phyloP scores from a whole-genome alignment of 345 rosid species.

The Gynandropsis gynandra region DNA sequence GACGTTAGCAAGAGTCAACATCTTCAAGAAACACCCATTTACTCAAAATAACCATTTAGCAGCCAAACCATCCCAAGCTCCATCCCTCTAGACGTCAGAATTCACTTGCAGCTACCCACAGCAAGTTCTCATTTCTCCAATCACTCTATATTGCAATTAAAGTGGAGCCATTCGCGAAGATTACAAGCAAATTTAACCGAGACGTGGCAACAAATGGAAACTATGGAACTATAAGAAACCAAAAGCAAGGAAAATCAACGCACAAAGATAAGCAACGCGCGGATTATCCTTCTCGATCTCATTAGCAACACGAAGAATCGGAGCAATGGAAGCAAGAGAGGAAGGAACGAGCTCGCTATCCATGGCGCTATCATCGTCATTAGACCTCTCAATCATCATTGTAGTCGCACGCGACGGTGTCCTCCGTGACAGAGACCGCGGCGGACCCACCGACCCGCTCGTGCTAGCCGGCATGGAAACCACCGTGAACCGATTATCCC shows the following conservation, averaged over 20 bases:
- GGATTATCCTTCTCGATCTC: constrained; percentile 74
- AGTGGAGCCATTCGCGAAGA: too few species aligned
- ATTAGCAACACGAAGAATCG: constrained; percentile 92
- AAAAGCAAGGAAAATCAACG: constrained; percentile 10
- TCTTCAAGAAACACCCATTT: not conserved
- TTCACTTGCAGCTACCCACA: too few species aligned
- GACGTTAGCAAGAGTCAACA: not conserved
- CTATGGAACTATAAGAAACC: too few species aligned
- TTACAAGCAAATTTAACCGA: too few species aligned
- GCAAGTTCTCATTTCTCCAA: too few species aligned
- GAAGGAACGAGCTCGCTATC: constrained; percentile 96
- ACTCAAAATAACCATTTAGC: too few species aligned
- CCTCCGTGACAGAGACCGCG: constrained; percentile 34
- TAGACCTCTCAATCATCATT: constrained; percentile 42
- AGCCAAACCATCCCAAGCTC: too few species aligned
- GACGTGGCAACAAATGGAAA: too few species aligned
- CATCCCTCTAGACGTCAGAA: too few species aligned
- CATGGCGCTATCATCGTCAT: constrained; percentile 42
- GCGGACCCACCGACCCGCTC: constrained; percentile 45
- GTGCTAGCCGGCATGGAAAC: constrained; percentile 50
- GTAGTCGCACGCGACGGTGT: constrained; percentile 44
- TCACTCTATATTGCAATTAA: too few species aligned
- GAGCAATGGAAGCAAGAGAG: constrained; percentile 53
- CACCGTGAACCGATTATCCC: constrained; percentile 5
- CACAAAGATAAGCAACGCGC: constrained; percentile 89